These are phyloP conservation scores for Pseudogymnoascus destructans DNA, from an alignment of 2,329 filamentous ascomycete species.

Conservation along the genomic window DNA sequence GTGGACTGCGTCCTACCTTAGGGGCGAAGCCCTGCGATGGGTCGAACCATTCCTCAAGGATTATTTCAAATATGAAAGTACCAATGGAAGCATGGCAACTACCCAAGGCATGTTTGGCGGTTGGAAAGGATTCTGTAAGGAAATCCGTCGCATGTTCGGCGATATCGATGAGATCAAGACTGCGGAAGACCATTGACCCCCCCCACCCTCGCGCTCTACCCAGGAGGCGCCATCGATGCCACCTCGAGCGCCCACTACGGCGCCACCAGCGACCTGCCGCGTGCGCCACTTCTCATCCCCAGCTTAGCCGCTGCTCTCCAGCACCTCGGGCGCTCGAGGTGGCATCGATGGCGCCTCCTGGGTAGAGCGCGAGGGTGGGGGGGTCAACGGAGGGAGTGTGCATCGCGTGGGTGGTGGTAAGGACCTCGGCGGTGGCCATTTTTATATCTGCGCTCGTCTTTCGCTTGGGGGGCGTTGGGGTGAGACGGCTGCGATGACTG, in stretches of 20 bases:
- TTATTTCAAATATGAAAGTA: no score
- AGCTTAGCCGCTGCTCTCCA: not conserved
- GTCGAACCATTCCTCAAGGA: no score
- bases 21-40: no score
- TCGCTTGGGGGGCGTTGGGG: not conserved
- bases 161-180: no score
- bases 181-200: not conserved
- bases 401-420: not conserved
- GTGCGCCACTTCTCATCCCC: not conserved
- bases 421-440: not conserved
- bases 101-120: no score
- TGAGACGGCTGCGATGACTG: not conserved
- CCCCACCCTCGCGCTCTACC: slow-evolving; percentile 17
- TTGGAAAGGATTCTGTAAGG: no score
- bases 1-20: no score
- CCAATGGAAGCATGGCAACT: no score
- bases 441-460: not conserved
- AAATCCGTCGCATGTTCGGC: no score
- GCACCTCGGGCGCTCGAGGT: not conserved
- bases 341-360: not conserved
- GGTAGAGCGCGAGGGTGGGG: slow-evolving; percentile 17
- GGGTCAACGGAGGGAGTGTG: not conserved
- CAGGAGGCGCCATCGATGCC: not conserved
- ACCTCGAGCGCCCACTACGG: not conserved
- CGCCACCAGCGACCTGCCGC: not conserved